Percentiles rank a stretch among this genome's conserved stretches.
Conservation (phyloP, 495 filamentous ascomycete species). For the Penicillium verhagenii region DNA sequence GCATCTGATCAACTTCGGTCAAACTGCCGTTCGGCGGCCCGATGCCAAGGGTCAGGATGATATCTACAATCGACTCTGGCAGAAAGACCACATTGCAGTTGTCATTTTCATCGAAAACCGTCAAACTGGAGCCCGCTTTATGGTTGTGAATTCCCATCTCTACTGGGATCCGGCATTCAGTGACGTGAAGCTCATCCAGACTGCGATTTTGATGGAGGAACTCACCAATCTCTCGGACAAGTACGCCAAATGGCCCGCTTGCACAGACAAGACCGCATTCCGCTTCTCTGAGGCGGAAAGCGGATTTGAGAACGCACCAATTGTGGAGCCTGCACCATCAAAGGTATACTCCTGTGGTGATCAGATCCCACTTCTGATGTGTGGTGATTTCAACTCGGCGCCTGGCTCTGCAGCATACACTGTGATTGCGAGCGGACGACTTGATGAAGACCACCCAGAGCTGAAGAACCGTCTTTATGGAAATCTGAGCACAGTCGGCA, state of each 20-base stretch:
- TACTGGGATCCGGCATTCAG: slow-evolving; percentile 88
- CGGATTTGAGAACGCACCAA: slow-evolving; percentile 49
- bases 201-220: slow-evolving; percentile 89
- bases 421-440: slow-evolving; percentile 70
- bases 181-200: slow-evolving; percentile 94
- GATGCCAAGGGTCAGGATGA: slow-evolving; percentile 96
- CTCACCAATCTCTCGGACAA: slow-evolving; percentile 78
- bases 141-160: slow-evolving; percentile 89
- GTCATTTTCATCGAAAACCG: slow-evolving; percentile 90
- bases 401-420: slow-evolving; percentile 84
- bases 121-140: slow-evolving; percentile 78
- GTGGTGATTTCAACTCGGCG: slow-evolving; percentile 93
- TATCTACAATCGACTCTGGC: slow-evolving; percentile 97
- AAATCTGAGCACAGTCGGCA: slow-evolving; percentile 86
- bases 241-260: slow-evolving; percentile 71
- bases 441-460: slow-evolving; percentile 73
- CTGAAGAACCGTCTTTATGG: slow-evolving; percentile 75
- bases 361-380: slow-evolving; percentile 87
- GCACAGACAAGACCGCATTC: slow-evolving; percentile 76
- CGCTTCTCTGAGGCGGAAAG: slow-evolving; percentile 61
- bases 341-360: slow-evolving; percentile 78
- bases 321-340: slow-evolving; percentile 59
- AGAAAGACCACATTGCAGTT: slow-evolving; percentile 91
- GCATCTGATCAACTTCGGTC: slow-evolving; percentile 86
- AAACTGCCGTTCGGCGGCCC: slow-evolving; percentile 83